Conservation (phyloP, 1,284 basidiomycete species). For the Rhodotorula sp. region DNA sequence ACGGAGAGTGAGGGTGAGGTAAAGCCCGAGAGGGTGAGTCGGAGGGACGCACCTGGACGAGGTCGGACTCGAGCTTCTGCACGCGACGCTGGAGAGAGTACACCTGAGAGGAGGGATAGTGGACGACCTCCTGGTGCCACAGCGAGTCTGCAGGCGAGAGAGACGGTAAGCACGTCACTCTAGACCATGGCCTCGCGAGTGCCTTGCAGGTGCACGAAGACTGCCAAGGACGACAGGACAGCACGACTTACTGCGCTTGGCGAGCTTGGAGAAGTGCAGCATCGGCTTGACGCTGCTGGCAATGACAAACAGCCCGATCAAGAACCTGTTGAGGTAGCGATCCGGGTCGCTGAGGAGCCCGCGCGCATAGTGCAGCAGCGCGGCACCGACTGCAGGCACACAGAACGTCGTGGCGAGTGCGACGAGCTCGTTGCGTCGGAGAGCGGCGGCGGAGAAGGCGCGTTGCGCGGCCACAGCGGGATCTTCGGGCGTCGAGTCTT, state of each 20-base stretch:
- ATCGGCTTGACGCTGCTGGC: slow-evolving; percentile 51
- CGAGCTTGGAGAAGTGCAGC: slow-evolving; percentile 41
- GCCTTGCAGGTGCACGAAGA: neutral
- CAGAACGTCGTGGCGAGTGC: slow-evolving; percentile 47
- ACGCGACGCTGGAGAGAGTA: slow-evolving; percentile 47
- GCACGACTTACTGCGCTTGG: slow-evolving; percentile 25
- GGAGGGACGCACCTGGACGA: slow-evolving; percentile 23
- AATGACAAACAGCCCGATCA: slow-evolving; percentile 50
- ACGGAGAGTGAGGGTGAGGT: slow-evolving; percentile 15
- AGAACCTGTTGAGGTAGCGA: slow-evolving; percentile 47
- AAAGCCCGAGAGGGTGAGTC: neutral
- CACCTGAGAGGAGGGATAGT: slow-evolving; percentile 41
- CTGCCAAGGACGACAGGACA: neutral
- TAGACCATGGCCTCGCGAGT: neutral
- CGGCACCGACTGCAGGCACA: slow-evolving; percentile 49
- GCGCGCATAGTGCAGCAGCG: slow-evolving; percentile 48
- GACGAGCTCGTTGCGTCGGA: slow-evolving; percentile 48
- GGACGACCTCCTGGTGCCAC: slow-evolving; percentile 37
- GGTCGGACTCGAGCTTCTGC: slow-evolving; percentile 48
- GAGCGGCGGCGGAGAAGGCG: slow-evolving; percentile 43
- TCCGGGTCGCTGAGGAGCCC: slow-evolving; percentile 48
- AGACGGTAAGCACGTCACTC: neutral
- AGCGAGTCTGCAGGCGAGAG: slow-evolving; percentile 28
- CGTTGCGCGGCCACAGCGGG: slow-evolving; percentile 32
- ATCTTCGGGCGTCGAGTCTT: slow-evolving; percentile 13